Evolutionary conservation across 257 asterid genomes (phyloP).

Genomic region (Fraxinus excelsior): DNA sequence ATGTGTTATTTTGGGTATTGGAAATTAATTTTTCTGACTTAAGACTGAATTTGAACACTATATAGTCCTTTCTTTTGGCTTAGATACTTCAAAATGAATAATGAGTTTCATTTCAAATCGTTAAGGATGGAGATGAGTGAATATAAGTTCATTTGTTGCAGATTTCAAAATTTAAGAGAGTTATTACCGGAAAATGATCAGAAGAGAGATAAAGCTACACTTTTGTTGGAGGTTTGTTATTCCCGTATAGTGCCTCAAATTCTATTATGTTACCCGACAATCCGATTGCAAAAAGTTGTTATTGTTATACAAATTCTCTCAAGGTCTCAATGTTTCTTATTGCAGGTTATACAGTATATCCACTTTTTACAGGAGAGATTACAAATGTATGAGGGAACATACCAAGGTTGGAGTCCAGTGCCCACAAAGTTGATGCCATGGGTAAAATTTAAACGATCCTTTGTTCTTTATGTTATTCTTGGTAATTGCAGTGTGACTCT

Average conservation of each 20-base stretch:
- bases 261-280: background rate
- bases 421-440: slow-evolving; percentile 61
- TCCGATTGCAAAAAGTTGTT: background rate
- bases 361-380: slow-evolving; percentile 72
- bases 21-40: background rate
- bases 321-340: slow-evolving; percentile 9
- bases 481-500: background rate
- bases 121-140: slow-evolving; percentile 19
- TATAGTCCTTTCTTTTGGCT: background rate
- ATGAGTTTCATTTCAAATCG: background rate
- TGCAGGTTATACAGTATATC: slow-evolving; percentile 90
- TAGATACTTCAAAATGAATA: background rate
- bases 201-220: slow-evolving; percentile 80
- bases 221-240: slow-evolving; percentile 70
- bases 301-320: slow-evolving; percentile 20
- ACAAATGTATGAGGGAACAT: slow-evolving; percentile 59
- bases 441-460: slow-evolving; percentile 46
- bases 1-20: background rate
- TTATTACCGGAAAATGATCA: slow-evolving; percentile 80
- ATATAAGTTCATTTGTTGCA: slow-evolving; percentile 32
- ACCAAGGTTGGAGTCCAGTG: slow-evolving; percentile 79
- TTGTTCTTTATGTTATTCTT: slow-evolving; percentile 5
- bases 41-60: background rate
- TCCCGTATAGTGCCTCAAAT: slow-evolving; percentile 18
- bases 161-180: slow-evolving; percentile 74